A percentile compares a stretch with the other conserved stretches of the same genome.
Conservation (phyloP, 2,329 filamentous ascomycete genomes). For the Incumbomyces delicatus region DNA sequence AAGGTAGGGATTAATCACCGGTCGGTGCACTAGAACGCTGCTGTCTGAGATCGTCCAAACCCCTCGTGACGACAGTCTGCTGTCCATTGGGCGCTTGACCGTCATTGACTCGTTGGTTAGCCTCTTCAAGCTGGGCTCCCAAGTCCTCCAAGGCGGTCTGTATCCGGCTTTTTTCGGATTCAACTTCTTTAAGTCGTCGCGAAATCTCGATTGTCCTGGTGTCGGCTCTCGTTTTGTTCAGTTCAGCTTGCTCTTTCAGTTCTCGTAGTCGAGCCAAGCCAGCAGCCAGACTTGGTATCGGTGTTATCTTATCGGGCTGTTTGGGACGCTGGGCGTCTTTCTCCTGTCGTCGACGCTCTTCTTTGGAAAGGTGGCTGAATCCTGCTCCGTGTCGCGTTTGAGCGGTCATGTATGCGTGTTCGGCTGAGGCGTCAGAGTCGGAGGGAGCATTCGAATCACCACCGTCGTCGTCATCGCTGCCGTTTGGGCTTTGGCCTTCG, state of each 20-base stretch:
- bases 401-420: conserved; percentile 74
- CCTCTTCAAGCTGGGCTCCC: conserved; percentile 14
- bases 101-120: not conserved
- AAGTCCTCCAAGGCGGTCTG: conserved; percentile 7
- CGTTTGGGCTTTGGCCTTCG: conserved; percentile 34
- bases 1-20: too few relatives aligned
- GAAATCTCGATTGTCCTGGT: conserved; percentile 13
- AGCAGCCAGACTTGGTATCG: conserved; percentile 17
- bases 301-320: conserved; percentile 16
- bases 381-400: conserved; percentile 85
- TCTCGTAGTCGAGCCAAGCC: conserved; percentile 15
- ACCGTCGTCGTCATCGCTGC: conserved; percentile 55
- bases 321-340: conserved; percentile 10
- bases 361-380: conserved; percentile 37
- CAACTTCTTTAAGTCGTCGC: conserved; percentile 16
- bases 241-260: conserved; percentile 13
- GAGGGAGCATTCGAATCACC: conserved; percentile 37
- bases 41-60: not conserved
- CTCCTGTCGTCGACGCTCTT: conserved; percentile 9
- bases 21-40: not conserved
- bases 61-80: not conserved
- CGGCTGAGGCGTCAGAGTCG: conserved; percentile 54
- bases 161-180: conserved; percentile 13
- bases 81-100: not conserved
- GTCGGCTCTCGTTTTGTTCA: conserved; percentile 12